A percentile compares a stretch with the other conserved stretches of the same genome.
Evolutionary conservation across 768 basidiomycete genomes (phyloP).

Genomic region (Filobasidium floriforme): DNA sequence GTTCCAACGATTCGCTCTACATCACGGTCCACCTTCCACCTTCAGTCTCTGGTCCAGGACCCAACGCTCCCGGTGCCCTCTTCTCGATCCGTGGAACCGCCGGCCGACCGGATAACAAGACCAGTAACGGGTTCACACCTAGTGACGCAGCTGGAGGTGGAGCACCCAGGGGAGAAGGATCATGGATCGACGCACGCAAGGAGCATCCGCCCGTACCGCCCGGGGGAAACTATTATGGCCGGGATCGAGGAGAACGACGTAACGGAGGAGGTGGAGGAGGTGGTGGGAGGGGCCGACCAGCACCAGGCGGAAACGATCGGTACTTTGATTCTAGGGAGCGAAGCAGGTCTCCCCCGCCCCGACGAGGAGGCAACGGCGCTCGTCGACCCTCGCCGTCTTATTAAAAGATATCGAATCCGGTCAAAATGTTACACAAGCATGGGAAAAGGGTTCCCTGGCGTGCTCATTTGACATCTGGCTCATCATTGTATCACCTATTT

Average conservation of each 20-base stretch:
- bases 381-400: not conserved
- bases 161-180: not conserved
- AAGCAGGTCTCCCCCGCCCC: not conserved
- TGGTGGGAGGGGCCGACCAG: not conserved
- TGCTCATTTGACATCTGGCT: not conserved
- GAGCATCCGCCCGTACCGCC: not conserved
- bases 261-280: not conserved
- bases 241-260: too few relatives aligned
- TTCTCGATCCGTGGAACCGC: not conserved
- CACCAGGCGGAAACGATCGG: not conserved
- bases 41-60: not conserved
- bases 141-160: not conserved
- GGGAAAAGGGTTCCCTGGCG: not conserved
- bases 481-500: not conserved
- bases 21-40: not conserved
- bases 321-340: not conserved
- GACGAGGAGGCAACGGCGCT: not conserved
- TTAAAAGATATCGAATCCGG: not conserved
- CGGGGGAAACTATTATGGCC: not conserved
- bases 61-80: not conserved
- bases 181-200: conserved; percentile 3
- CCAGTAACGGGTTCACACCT: not conserved
- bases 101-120: not conserved
- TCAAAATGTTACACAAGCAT: too few relatives aligned
- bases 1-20: not conserved